Evolutionary conservation across 371 early-diverging fungal genomes (phyloP), one percentile per base, ranked within the genome.

Genomic region (Umbelopsis sp.): DNA sequence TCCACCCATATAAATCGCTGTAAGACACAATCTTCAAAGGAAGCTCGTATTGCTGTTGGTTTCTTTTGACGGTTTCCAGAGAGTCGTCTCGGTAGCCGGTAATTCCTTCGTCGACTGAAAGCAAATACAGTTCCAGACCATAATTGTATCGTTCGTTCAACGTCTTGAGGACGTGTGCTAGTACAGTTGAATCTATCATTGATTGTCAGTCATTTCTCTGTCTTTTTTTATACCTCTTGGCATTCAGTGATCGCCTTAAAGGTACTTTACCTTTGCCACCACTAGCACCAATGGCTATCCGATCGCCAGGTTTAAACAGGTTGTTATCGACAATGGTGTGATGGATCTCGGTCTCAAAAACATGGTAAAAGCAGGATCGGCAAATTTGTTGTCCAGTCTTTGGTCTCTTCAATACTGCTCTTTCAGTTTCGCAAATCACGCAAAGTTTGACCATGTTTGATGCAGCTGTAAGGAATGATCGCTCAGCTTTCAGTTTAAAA

Each of bases 21-120:
- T 98, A 99, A 0, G 95, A 94, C 20, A 99, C 90, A 68, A 99
- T 96, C 76, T 94, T 91, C 9, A 99, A 82, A 2, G 98, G 98
- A 48, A 99, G 84, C 8, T 85, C 87, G 70, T 99, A 97, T 77
- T 99, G 97, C 66, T 92, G 87, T 74, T 96, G 91, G 78, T 99
- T 99, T 67, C 96, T 83, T 79, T 97, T 95, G 29, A 99, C 99
- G 1, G 98, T 97, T 85, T 98, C 98, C 25, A 99, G 87, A 4
- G 99, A 98, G 79, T 99, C 97, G 82, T 99, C 99, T 73, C 99
- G 86, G 79, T 99, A 99, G 44, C 99, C 99, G 10, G 94, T 89
- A 70, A 99, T 99, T 32, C 99, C 99, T 85, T 99, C 99, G 84
- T 99, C 99, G n/a, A 99, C 92, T 22, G 98, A 97, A 12, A 99